These are phyloP conservation scores for Aspergillus nanangensis DNA, from an alignment of 495 filamentous ascomycete species.

Conservation along the genomic window DNA sequence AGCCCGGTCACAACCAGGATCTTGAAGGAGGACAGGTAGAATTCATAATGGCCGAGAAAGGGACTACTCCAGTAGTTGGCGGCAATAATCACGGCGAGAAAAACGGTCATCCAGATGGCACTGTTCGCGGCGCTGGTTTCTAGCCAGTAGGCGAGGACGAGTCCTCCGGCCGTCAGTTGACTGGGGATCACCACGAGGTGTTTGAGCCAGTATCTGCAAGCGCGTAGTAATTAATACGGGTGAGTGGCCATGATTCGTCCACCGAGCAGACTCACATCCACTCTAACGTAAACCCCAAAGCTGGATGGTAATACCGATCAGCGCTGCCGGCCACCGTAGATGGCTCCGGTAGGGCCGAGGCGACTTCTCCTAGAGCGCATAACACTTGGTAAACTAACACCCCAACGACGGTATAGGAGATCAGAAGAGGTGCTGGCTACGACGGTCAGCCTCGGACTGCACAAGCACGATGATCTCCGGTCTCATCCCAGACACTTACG, in stretches of 20 bases:
- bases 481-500: conserved; percentile 15
- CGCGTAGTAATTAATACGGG: too few relatives aligned
- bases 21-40: conserved; percentile 56
- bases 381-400: conserved; percentile 58
- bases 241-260: too few relatives aligned
- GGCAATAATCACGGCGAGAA: conserved; percentile 55
- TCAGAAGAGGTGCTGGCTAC: conserved; percentile 55
- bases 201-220: conserved; percentile 52
- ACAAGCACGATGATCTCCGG: too few relatives aligned
- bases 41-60: conserved; percentile 48
- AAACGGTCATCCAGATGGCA: conserved; percentile 68
- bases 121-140: conserved; percentile 55
- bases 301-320: conserved; percentile 55
- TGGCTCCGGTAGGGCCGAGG: conserved; percentile 52
- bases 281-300: conserved; percentile 59
- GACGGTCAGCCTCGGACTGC: not conserved
- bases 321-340: conserved; percentile 60
- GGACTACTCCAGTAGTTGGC: conserved; percentile 56
- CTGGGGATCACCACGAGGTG: conserved; percentile 77
- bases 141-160: conserved; percentile 70
- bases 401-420: conserved; percentile 60
- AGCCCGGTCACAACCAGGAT: conserved; percentile 64
- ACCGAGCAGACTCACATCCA: conserved; percentile 33
- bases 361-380: conserved; percentile 60
- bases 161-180: conserved; percentile 68